Percentiles rank a stretch among this genome's conserved stretches.
Conservation (phyloP, 768 basidiomycete genomes). For the Fomitopsis pulvina region DNA sequence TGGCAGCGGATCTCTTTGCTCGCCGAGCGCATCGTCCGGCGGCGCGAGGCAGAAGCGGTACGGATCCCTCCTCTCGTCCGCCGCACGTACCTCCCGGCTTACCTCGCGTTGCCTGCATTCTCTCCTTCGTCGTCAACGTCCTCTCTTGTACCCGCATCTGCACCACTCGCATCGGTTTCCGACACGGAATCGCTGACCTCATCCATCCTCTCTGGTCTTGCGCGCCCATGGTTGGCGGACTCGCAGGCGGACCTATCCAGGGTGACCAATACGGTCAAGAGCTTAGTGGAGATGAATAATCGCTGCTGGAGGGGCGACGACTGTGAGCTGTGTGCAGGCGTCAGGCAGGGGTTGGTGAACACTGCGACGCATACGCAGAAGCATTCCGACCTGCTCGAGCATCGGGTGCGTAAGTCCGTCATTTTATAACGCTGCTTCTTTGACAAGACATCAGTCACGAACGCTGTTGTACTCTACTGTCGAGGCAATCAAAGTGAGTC, state of each 20-base stretch:
- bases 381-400: conserved; percentile 69
- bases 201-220: conserved; percentile 14
- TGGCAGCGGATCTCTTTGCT: conserved; percentile 89
- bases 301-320: conserved; percentile 81
- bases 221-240: conserved; percentile 10
- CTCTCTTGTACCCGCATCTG: conserved; percentile 24
- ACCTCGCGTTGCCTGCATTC: conserved; percentile 49
- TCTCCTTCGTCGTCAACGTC: conserved; percentile 28
- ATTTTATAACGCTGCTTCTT: background rate
- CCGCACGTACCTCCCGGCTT: conserved; percentile 62
- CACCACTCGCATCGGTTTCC: conserved; percentile 11
- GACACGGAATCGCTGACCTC: conserved; percentile 5
- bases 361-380: conserved; percentile 62
- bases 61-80: conserved; percentile 55
- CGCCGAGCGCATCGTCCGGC: conserved; percentile 81
- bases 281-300: conserved; percentile 71
- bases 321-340: conserved; percentile 75
- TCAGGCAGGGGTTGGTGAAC: conserved; percentile 62
- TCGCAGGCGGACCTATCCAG: conserved; percentile 77
- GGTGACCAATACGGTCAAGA: conserved; percentile 74
- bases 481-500: conserved; percentile 66
- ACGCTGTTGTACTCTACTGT: conserved; percentile 59
- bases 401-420: conserved; percentile 44
- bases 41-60: conserved; percentile 91
- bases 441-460: conserved; percentile 42